These are phyloP conservation scores for Scheffersomyces quercinus DNA, from an alignment of 1,139 yeast species.

Conservation along the genomic window DNA sequence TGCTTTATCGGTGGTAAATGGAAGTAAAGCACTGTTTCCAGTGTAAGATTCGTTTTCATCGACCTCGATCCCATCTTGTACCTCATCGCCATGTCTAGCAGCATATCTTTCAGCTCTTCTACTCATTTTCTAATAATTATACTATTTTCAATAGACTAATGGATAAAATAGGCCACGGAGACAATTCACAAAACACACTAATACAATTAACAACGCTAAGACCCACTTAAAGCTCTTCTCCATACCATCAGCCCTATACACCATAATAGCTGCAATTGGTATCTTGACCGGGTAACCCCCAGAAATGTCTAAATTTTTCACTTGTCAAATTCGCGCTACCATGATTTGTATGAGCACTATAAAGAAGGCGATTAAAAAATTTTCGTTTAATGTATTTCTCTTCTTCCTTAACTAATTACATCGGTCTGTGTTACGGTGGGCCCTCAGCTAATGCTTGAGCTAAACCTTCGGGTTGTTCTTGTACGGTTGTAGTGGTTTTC, in stretches of 20 bases:
- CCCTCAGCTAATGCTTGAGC: conserved; percentile 31
- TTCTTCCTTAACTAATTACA: conserved; percentile 20
- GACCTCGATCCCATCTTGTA: conserved; percentile 2
- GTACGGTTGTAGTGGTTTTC: conserved; percentile 36
- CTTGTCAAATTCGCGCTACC: no score
- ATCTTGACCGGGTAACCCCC: conserved; percentile 7
- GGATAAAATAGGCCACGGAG: no score
- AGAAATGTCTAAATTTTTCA: conserved; percentile 1
- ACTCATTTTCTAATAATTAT: conserved; percentile 13
- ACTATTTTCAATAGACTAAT: no score
- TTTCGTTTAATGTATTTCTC: conserved; percentile 1
- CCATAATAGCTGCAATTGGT: neutral
- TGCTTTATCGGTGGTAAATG: conserved; percentile 30
- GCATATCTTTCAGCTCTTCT: conserved; percentile 20
- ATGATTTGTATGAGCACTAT: neutral
- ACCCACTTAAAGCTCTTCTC: neutral
- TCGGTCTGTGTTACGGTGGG: conserved; percentile 55
- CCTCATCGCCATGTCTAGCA: neutral
- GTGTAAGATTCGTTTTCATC: conserved; percentile 6
- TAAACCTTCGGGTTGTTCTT: conserved; percentile 35
- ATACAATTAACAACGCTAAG: neutral
- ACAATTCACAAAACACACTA: neutral
- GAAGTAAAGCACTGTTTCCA: conserved; percentile 24
- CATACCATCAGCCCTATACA: no score
- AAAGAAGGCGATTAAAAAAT: neutral